Base-by-base conservation (phyloP, 495 filamentous ascomycete species). In the Neurospora sublineolata region DNA sequence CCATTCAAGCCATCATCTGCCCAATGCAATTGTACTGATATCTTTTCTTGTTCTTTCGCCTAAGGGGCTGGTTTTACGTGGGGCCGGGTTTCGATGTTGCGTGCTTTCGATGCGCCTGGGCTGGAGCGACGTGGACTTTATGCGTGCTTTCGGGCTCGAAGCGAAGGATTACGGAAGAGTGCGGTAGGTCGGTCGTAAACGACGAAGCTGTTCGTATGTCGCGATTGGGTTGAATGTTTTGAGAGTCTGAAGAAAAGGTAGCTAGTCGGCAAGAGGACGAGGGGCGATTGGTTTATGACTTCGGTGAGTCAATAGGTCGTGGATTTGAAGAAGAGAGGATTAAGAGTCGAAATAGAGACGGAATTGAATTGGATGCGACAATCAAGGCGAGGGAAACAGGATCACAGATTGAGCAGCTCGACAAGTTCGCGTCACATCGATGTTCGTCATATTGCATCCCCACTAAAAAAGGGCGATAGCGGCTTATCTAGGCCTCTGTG, bases 1-100 rank as follows among this genome's bases (percentile, higher is more conserved):
- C 78, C 78, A 79, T 79, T 78, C 78, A 79, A 58, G 77, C 76
- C 77, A 78, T 78, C 42, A 58, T 18, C 52, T 7, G 52, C 52
- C 7, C 27, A 18, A 33, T 5, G 52, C 30, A 64, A 6, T 64
- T 64, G 27, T 64, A 36, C 33, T 36, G 33, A 36, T 36, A 36
- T 36, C 33, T 36, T 36, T 36, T 36, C 33, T 36, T 36, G 33
- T 36, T 36, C 33, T 36, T 36, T 36, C 33, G 33, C 33, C 33
- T 7, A 36, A 36, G 33, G 33, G 33, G 33, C 33, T 36, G 33
- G 33, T 36, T 4, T 4, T 36, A 36, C 33, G 33, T 36, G 33
- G 33, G 33, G 6, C 4, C 4, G 33, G 33, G 33, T 36, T 0
- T 36, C 33, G 12, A 64, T 18, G 27, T 36, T 64, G 20, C 46